These are phyloP conservation scores for Harringtonia lauricola DNA, from an alignment of 2,329 filamentous ascomycete genomes.

Conservation along the genomic window DNA sequence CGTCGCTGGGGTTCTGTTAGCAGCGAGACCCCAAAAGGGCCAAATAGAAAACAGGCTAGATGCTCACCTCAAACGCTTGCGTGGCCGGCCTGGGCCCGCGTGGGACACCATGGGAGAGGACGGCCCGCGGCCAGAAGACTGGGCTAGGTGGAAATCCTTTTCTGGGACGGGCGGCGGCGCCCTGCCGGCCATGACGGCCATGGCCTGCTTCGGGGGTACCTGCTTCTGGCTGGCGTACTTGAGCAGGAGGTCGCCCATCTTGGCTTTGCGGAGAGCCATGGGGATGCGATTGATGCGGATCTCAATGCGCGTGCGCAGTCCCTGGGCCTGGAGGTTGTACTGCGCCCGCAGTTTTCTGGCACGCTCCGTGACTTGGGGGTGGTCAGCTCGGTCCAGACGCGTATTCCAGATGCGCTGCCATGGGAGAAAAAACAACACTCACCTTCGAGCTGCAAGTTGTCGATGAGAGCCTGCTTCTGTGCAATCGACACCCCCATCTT, in stretches of 20 bases:
- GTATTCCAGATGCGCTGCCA: too few relatives aligned
- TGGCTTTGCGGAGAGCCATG: conserved; percentile 62
- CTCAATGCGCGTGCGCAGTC: conserved; percentile 75
- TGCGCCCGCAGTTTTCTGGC: conserved; percentile 80
- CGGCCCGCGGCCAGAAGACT: background rate
- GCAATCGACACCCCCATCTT: conserved; percentile 49
- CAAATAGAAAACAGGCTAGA: too few relatives aligned
- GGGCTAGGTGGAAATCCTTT: conserved; percentile 27
- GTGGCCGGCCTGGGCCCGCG: conserved; percentile 17
- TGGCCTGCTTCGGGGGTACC: conserved; percentile 14
- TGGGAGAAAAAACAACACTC: conserved; percentile 20
- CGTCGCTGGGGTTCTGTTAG: conserved; percentile 37
- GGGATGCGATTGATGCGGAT: conserved; percentile 91
- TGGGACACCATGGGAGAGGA: conserved; percentile 1
- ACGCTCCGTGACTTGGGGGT: conserved; percentile 63
- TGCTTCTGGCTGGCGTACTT: conserved; percentile 33
- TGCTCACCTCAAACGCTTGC: conserved; percentile 42
- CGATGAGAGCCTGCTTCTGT: conserved; percentile 79
- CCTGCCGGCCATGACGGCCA: conserved; percentile 14
- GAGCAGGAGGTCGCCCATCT: conserved; percentile 66
- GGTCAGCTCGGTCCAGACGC: too few relatives aligned
- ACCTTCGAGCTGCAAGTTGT: conserved; percentile 87
- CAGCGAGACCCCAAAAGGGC: background rate
- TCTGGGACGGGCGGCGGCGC: conserved; percentile 34
- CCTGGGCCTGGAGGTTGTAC: conserved; percentile 79